phyloP scores from a whole-genome alignment of 257 asterid species.

The Petunia secreta region DNA sequence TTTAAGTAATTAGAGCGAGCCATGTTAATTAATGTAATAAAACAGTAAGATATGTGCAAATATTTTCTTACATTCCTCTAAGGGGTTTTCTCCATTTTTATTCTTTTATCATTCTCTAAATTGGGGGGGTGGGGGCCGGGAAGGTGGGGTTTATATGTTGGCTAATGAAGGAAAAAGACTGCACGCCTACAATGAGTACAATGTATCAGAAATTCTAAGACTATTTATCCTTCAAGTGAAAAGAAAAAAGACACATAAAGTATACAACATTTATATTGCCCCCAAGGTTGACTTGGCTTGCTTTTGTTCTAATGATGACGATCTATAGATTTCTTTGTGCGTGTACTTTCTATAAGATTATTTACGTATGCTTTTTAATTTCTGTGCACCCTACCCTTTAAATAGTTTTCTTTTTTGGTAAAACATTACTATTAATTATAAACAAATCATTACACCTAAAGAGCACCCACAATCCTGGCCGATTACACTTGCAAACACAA shows the following conservation, averaged over 20 bases:
- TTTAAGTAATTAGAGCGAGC: too few species aligned
- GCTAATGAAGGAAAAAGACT: slow-evolving; percentile 15
- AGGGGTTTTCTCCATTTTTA: not conserved
- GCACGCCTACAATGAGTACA: slow-evolving; percentile 27
- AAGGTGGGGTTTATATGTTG: slow-evolving; percentile 17
- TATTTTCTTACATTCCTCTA: not conserved
- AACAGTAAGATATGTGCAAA: not conserved
- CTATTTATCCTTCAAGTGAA: not conserved
- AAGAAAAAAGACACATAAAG: not conserved
- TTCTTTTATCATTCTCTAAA: too few species aligned
- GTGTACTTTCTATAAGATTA: not conserved
- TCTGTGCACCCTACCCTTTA: not conserved
- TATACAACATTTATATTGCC: slow-evolving; percentile 6
- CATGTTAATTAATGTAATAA: not conserved
- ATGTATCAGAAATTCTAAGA: not conserved
- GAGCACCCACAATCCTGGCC: too few species aligned
- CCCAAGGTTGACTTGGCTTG: slow-evolving; percentile 19
- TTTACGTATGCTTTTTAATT: not conserved
- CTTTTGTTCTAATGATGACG: not conserved
- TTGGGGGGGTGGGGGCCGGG: not conserved
- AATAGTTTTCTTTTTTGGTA: too few species aligned
- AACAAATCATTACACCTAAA: too few species aligned
- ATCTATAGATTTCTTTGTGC: not conserved
- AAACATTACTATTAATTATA: too few species aligned
- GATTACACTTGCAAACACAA: too few species aligned